A percentile compares a stretch with the other conserved stretches of the same genome.
Conservation (phyloP, 352 stramenopile species). For the Globisporangium viniferum region DNA sequence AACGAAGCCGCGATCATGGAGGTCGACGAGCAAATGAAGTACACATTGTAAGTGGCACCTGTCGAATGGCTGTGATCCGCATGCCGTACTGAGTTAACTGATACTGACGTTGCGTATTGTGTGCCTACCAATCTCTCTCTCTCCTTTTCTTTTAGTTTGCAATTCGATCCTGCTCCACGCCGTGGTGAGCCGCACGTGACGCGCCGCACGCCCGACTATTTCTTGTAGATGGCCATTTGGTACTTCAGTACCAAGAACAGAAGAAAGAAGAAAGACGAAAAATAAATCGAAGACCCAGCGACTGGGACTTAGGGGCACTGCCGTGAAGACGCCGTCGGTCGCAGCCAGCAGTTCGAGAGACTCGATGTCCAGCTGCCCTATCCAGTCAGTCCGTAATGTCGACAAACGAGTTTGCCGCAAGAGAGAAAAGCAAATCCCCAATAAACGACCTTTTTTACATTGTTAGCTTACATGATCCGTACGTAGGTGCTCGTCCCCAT, state of each 20-base stretch:
- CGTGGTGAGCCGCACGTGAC: conserved; percentile 93
- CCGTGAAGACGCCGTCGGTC: background rate
- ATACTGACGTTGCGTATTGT: conserved; percentile 13
- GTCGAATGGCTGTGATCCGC: no score
- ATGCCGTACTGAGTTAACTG: background rate
- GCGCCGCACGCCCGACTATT: conserved; percentile 93
- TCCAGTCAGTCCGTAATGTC: background rate
- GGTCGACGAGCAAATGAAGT: conserved; percentile 94
- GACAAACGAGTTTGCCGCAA: background rate
- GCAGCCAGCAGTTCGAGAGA: background rate
- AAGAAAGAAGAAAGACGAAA: background rate
- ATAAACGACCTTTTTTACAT: background rate
- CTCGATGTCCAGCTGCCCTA: background rate
- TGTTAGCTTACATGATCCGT: background rate
- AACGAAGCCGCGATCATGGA: conserved; percentile 98
- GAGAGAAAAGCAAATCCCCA: background rate
- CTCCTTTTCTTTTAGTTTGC: conserved; percentile 55
- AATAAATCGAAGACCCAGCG: background rate
- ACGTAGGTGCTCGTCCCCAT: background rate
- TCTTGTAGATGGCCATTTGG: conserved; percentile 70
- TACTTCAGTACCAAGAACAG: background rate
- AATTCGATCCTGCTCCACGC: conserved; percentile 93
- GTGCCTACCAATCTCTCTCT: conserved; percentile 1
- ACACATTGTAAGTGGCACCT: conserved; percentile 89
- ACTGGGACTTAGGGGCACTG: background rate